These are phyloP conservation scores for Salisapilia sapeloensis DNA, from an alignment of 352 stramenopile species.

Conservation along the genomic window DNA sequence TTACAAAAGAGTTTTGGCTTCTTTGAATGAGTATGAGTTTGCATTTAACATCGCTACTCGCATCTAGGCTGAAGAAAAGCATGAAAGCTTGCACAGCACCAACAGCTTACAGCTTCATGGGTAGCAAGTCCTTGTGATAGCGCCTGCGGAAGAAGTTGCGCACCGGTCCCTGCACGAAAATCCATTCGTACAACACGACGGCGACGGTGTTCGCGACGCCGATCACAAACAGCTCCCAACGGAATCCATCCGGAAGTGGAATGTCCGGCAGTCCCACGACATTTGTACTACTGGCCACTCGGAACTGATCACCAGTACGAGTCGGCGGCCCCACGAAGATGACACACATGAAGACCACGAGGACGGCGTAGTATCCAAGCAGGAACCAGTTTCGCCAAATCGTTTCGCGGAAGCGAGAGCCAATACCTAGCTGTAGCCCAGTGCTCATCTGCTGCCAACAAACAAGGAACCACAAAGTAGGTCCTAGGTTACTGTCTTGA, in stretches of 20 bases:
- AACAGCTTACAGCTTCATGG: conserved; percentile 32
- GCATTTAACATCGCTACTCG: neutral
- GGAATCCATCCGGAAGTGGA: conserved; percentile 34
- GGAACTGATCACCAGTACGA: conserved; percentile 50
- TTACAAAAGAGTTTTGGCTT: no score
- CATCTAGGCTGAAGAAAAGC: neutral
- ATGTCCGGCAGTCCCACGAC: conserved; percentile 50
- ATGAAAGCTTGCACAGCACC: neutral
- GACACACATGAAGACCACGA: conserved; percentile 32
- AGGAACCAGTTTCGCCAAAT: conserved; percentile 54
- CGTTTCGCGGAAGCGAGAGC: conserved; percentile 40
- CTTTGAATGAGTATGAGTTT: neutral
- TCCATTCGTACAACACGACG: conserved; percentile 38
- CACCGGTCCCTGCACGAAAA: conserved; percentile 45
- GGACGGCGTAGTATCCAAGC: conserved; percentile 33
- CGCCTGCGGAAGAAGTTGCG: conserved; percentile 43
- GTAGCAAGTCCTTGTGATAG: conserved; percentile 43
- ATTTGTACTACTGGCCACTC: conserved; percentile 55
- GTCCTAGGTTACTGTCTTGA: conserved; percentile 45
- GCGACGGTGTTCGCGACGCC: conserved; percentile 30
- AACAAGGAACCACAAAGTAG: conserved; percentile 40
- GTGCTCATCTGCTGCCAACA: conserved; percentile 57
- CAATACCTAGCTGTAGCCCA: conserved; percentile 34
- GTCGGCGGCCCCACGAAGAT: conserved; percentile 34
- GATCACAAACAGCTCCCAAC: conserved; percentile 43